A percentile compares a stretch with the other conserved stretches of the same genome.
Evolutionary conservation across 148 eudicot genomes (phyloP).

Genomic region (Heliosperma pusillum): DNA sequence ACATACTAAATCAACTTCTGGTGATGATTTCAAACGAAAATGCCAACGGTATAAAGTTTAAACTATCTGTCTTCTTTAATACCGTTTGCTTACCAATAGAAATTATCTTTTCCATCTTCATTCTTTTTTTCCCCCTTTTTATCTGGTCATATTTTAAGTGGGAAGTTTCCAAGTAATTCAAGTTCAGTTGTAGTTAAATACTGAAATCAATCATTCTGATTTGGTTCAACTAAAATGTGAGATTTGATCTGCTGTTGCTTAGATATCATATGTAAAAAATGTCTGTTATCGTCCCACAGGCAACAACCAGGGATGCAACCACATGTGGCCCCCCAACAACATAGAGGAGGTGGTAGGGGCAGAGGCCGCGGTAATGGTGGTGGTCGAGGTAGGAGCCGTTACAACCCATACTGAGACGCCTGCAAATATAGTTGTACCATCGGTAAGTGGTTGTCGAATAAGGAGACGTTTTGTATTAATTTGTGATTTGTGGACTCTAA

Average conservation of each 20-base stretch:
- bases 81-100: neutral
- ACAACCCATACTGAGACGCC: slow-evolving; percentile 57
- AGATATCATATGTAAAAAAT: neutral
- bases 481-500: neutral
- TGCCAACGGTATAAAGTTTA: neutral
- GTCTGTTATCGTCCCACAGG: slow-evolving; percentile 37
- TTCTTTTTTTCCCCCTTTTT: too few relatives aligned
- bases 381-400: slow-evolving; percentile 70
- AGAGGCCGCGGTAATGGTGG: slow-evolving; percentile 54
- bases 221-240: too few relatives aligned
- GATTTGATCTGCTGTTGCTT: neutral
- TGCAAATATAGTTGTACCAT: neutral
- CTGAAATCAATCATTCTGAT: too few relatives aligned
- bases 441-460: too few relatives aligned
- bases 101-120: neutral
- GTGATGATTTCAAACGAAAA: neutral
- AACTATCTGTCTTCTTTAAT: neutral
- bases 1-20: neutral
- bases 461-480: slow-evolving; percentile 1
- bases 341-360: slow-evolving; percentile 51
- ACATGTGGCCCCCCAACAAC: slow-evolving; percentile 50
- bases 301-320: slow-evolving; percentile 76
- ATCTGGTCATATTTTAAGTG: too few relatives aligned
- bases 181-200: too few relatives aligned
- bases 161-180: too few relatives aligned